These are phyloP conservation scores for Russula sp. DNA, from an alignment of 768 basidiomycete genomes.

Conservation along the genomic window DNA sequence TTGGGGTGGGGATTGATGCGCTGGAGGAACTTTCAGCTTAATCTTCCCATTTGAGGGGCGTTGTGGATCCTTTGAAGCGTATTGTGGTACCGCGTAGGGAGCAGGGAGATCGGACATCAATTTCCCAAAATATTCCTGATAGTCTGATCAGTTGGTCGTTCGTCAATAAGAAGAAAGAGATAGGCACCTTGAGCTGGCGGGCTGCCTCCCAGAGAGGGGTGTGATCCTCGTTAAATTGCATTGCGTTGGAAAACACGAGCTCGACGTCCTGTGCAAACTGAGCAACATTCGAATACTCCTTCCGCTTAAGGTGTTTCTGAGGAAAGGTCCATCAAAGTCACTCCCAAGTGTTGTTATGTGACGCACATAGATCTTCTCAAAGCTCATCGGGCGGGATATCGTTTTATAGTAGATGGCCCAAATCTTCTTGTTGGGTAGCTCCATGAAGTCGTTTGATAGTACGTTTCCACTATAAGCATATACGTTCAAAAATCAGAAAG, in stretches of 20 bases:
- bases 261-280: constrained; percentile 87
- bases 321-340: background rate
- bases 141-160: constrained; percentile 18
- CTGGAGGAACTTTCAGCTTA: constrained; percentile 62
- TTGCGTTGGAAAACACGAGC: constrained; percentile 85
- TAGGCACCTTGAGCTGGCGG: constrained; percentile 55
- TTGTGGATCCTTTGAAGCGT: constrained; percentile 47
- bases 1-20: constrained; percentile 38
- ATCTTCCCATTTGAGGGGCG: constrained; percentile 50
- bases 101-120: constrained; percentile 76
- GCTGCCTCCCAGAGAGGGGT: constrained; percentile 84
- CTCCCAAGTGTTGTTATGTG: constrained; percentile 12
- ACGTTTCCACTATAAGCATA: constrained; percentile 53
- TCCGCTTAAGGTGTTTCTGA: constrained; percentile 77
- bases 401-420: constrained; percentile 79
- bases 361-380: constrained; percentile 74
- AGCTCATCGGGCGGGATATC: constrained; percentile 75
- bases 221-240: constrained; percentile 84
- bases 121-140: constrained; percentile 67
- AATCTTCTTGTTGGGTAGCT: constrained; percentile 72
- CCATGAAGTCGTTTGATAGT: constrained; percentile 75
- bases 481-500: constrained; percentile 12
- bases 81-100: constrained; percentile 61
- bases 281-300: constrained; percentile 63
- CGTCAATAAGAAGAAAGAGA: constrained; percentile 11